A percentile compares a stretch with the other conserved stretches of the same genome.
phyloP scores from a whole-genome alignment of 2,329 filamentous ascomycete species.

The Triangularia setosa region DNA sequence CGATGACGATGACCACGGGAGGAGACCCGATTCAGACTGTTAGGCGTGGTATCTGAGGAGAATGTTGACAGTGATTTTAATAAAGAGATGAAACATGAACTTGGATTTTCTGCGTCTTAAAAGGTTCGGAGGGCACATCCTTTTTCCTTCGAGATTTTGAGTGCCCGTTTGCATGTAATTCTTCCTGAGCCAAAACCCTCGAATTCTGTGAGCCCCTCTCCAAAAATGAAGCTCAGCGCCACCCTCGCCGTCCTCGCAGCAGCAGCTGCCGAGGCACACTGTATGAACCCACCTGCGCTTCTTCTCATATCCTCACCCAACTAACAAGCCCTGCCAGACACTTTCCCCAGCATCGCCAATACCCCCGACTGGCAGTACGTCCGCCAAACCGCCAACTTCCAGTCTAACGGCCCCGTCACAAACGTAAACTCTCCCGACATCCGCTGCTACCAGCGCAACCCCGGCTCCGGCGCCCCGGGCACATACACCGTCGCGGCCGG shows the following conservation, averaged over 20 bases:
- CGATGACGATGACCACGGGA: not conserved
- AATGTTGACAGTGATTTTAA: not conserved
- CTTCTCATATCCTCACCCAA: not conserved
- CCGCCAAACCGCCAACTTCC: constrained; percentile 46
- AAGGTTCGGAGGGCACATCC: not conserved
- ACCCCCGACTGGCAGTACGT: constrained; percentile 44
- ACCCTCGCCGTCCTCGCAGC: constrained; percentile 24
- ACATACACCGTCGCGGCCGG: constrained; percentile 44
- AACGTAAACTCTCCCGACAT: constrained; percentile 45
- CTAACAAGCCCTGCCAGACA: constrained; percentile 32
- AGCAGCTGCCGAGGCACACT: constrained; percentile 36
- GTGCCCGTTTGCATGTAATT: no score
- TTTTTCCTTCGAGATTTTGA: no score
- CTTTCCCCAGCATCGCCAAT: constrained; percentile 38
- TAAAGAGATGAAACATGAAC: not conserved
- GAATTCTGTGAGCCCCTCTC: not conserved
- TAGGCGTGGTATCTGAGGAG: not conserved
- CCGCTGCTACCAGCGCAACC: constrained; percentile 45
- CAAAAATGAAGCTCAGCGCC: constrained; percentile 26
- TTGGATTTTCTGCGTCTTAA: not conserved
- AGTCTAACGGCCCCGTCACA: constrained; percentile 47
- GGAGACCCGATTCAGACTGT: constrained; percentile 1
- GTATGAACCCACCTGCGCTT: constrained; percentile 32
- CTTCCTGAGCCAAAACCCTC: not conserved
- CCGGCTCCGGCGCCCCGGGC: constrained; percentile 38